Evolutionary conservation across 2,329 filamentous ascomycete species (phyloP).

Genomic region (Ambrosiella cleistominuta): DNA sequence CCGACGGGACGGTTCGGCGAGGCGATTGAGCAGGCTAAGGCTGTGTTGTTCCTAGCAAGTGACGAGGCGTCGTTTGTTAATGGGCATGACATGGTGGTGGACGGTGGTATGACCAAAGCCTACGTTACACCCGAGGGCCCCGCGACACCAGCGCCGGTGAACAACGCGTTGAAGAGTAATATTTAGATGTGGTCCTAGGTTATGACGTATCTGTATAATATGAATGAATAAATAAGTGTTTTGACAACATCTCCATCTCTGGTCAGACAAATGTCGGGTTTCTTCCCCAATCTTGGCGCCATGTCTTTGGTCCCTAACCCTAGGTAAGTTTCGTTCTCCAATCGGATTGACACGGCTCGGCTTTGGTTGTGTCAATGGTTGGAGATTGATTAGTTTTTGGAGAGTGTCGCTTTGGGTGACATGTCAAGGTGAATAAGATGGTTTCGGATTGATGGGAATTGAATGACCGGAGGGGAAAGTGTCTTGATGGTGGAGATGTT

Average conservation of each 20-base stretch:
- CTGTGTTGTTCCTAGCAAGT: conserved; percentile 55
- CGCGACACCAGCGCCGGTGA: conserved; percentile 31
- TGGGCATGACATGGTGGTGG: conserved; percentile 52
- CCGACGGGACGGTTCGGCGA: conserved; percentile 59
- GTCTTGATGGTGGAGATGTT: neutral
- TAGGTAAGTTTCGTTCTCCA: neutral
- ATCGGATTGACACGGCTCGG: neutral
- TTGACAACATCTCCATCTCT: too few relatives aligned
- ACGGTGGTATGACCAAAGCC: conserved; percentile 51
- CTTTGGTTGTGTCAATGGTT: neutral
- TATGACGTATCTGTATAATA: too few relatives aligned
- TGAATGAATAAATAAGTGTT: too few relatives aligned
- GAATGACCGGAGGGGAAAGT: neutral
- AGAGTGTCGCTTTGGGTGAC: neutral
- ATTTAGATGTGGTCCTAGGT: neutral
- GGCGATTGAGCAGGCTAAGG: conserved; percentile 59
- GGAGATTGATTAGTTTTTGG: neutral
- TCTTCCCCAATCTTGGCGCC: neutral
- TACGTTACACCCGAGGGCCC: conserved; percentile 18
- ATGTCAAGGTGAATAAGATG: too few relatives aligned
- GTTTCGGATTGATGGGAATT: neutral
- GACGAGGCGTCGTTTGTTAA: conserved; percentile 63
- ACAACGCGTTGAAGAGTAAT: conserved; percentile 36
- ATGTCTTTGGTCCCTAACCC: neutral
- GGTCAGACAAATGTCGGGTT: too few relatives aligned